Conservation (phyloP, 2,329 filamentous ascomycete species). For the Verticillium alfalfae region DNA sequence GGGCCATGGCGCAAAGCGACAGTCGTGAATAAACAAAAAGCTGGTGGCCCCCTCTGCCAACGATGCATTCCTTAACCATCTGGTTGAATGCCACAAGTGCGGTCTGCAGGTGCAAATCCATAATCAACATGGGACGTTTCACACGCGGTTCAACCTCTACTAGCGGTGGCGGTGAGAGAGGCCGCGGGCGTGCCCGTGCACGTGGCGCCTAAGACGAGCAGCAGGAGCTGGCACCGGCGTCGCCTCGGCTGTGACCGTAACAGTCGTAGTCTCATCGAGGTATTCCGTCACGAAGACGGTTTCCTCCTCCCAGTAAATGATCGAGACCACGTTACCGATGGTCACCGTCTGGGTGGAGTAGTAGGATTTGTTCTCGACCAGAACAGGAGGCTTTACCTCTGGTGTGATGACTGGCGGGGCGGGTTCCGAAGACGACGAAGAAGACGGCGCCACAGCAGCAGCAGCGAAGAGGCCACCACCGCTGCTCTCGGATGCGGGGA, state of each 20-base stretch:
- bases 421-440: slow-evolving; percentile 5
- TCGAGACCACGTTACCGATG: slow-evolving; percentile 41
- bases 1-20: neutral
- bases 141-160: neutral
- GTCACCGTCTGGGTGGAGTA: slow-evolving; percentile 50
- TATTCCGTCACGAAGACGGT: slow-evolving; percentile 46
- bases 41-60: neutral
- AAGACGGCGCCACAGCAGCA: slow-evolving; percentile 4
- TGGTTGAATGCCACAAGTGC: neutral
- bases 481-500: neutral
- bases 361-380: slow-evolving; percentile 25
- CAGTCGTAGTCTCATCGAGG: slow-evolving; percentile 32
- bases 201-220: slow-evolving; percentile 21
- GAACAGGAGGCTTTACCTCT: neutral
- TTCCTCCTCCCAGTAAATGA: slow-evolving; percentile 53
- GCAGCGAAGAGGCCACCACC: slow-evolving; percentile 2
- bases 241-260: slow-evolving; percentile 25
- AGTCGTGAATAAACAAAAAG: neutral
- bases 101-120: neutral
- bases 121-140: neutral
- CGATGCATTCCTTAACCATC: neutral
- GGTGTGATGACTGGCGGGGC: slow-evolving; percentile 1
- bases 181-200: slow-evolving; percentile 32
- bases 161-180: neutral
- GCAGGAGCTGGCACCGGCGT: slow-evolving; percentile 11